Base-by-base conservation (phyloP, 371 early-diverging fungal genomes). In the Encephalitozoon cuniculi region DNA sequence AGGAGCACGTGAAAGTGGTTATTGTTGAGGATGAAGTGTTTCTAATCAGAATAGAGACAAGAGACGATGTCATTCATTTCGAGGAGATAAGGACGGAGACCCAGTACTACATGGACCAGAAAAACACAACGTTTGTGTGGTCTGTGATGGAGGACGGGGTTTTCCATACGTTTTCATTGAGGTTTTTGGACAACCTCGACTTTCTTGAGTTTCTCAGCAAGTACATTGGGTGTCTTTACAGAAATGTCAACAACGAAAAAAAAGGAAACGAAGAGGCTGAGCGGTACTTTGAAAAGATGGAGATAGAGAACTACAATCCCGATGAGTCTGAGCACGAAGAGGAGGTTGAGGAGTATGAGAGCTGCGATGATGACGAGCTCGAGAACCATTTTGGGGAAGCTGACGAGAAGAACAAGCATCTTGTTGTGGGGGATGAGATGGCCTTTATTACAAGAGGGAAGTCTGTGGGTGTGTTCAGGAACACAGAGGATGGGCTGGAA, bases 61-160 rank as follows among this genome's bases (percentile, higher is more conserved):
- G 69, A 25, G 66, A 81, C 26, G 68, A 76, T 12, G 69, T 82
- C n/a, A 46, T 81, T 40, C 81, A 85, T 68, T 79, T 79, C 28
- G 83, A 83, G 71, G 49, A 74, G 28, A 79, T 84, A 23, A 71
- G 46, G 12, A 64, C 76, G 15, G 71, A 78, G 9, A 83, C 79
- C 3, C 82, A 84, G 41, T 84, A 82, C 68, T 86, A 86, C 52
- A 79, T 82, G 63, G 86, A 86, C 64, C 71, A 83, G 43, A 68
- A 68, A 15, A 81, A 64, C n/a, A 71, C 55, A 25, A 81, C 77
- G 26, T 84, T 86, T 79, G 83, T 84, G 9, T 86, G 84, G 84
- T 77, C 79, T 41, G 74, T 79, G 6, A 46, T 52, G 26, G 71
- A 71, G 28, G 71, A 80, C 5, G 49, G 52, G 12, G 53, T 12